A percentile compares a stretch with the other conserved stretches of the same genome.
These are phyloP conservation scores for Pleurozium schreberi DNA, from an alignment of 225 moss, liverwort and hornwort genomes.

Conservation along the genomic window DNA sequence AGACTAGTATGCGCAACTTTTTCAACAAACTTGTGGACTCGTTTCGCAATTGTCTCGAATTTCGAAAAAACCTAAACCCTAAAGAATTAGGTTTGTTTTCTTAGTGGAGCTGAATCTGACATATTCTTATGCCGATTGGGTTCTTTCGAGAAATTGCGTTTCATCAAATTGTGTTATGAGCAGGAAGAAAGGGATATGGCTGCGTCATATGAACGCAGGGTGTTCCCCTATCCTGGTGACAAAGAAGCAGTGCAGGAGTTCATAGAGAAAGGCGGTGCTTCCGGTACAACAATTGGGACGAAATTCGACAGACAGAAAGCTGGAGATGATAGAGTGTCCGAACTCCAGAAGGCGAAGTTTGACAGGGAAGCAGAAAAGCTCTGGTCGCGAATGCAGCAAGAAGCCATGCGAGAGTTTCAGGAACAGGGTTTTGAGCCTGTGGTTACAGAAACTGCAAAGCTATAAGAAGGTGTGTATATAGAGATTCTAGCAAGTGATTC, in stretches of 20 bases:
- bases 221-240: conserved; percentile 79
- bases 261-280: conserved; percentile 69
- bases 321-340: conserved; percentile 51
- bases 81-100: background rate
- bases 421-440: conserved; percentile 55
- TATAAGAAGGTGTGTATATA: background rate
- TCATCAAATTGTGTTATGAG: background rate
- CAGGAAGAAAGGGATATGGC: conserved; percentile 94
- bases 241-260: conserved; percentile 72
- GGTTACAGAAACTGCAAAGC: conserved; percentile 4
- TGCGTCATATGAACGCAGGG: conserved; percentile 57
- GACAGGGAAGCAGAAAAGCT: conserved; percentile 69
- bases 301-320: conserved; percentile 48
- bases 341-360: conserved; percentile 64
- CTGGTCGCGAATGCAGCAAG: conserved; percentile 82
- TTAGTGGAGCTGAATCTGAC: background rate
- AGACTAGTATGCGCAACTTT: too few relatives aligned
- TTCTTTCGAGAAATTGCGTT: background rate
- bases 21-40: background rate
- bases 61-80: background rate
- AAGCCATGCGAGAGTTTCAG: conserved; percentile 59
- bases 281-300: conserved; percentile 72
- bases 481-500: background rate
- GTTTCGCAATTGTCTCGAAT: background rate
- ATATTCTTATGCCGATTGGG: background rate